Evolutionary conservation across 179 eudicot genomes (phyloP).

Genomic region (Nepenthes alata): DNA sequence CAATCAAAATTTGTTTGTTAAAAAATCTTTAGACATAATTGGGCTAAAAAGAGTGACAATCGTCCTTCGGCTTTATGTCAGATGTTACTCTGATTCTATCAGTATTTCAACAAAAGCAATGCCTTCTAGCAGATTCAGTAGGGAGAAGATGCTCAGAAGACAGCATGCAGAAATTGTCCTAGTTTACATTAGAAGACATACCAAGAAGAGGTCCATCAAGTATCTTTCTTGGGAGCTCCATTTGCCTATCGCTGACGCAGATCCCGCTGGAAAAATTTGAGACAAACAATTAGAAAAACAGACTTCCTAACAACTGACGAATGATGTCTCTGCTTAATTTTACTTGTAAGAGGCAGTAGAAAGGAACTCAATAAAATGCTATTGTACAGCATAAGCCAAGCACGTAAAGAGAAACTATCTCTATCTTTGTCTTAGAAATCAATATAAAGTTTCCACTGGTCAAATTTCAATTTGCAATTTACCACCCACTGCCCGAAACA

Average conservation of each 20-base stretch:
- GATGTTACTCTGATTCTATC: too few species aligned
- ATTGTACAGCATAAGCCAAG: background rate
- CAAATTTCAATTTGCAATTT: background rate
- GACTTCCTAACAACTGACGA: background rate
- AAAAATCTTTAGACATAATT: too few species aligned
- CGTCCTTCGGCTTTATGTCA: too few species aligned
- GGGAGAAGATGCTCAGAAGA: background rate
- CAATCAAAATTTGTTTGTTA: too few species aligned
- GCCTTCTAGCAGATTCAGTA: background rate
- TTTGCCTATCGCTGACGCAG: conserved; percentile 8
- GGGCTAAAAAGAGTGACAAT: too few species aligned
- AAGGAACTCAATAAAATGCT: background rate
- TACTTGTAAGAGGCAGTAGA: background rate
- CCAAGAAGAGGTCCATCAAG: background rate
- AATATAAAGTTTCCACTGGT: background rate
- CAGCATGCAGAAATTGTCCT: background rate
- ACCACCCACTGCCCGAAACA: too few species aligned
- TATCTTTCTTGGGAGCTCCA: background rate
- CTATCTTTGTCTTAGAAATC: background rate
- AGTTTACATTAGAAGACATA: background rate
- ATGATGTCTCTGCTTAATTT: background rate
- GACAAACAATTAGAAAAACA: background rate
- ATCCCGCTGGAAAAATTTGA: conserved; percentile 5
- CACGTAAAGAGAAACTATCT: background rate
- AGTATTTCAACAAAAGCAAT: background rate